Evolutionary conservation across 768 basidiomycete species (phyloP).

Genomic region (Lactifluus piperatus): DNA sequence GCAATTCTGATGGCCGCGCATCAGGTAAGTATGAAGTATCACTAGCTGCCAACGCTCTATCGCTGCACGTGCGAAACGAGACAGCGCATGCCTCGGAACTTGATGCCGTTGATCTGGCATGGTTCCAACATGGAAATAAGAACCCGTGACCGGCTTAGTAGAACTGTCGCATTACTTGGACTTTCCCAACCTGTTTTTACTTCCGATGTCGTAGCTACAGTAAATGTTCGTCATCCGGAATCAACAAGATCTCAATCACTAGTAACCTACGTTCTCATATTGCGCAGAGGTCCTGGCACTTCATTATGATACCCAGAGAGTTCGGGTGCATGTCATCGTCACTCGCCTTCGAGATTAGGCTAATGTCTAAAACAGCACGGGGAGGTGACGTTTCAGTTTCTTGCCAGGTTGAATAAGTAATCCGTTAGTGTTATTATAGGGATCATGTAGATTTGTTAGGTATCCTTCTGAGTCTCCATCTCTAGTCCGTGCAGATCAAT

Average conservation of each 20-base stretch:
- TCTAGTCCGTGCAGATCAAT: slow-evolving; percentile 85
- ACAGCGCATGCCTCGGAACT: slow-evolving; percentile 20
- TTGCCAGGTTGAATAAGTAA: not conserved
- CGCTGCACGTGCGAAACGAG: slow-evolving; percentile 2
- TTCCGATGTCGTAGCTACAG: not conserved
- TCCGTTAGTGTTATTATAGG: not conserved
- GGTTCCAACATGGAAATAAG: slow-evolving; percentile 24
- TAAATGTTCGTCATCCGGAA: not conserved
- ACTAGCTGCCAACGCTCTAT: slow-evolving; percentile 27
- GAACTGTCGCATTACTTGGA: too few relatives aligned
- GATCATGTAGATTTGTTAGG: slow-evolving; percentile 1
- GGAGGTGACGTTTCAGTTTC: not conserved
- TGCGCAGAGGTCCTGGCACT: not conserved
- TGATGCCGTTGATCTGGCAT: slow-evolving; percentile 28
- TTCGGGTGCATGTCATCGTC: not conserved
- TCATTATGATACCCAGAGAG: not conserved
- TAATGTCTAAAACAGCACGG: not conserved
- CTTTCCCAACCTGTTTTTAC: not conserved
- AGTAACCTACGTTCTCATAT: not conserved
- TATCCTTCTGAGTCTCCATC: slow-evolving; percentile 39
- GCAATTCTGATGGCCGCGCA: not conserved
- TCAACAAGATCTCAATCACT: not conserved
- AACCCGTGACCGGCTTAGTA: not conserved
- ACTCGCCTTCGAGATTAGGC: not conserved
- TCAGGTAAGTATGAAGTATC: slow-evolving; percentile 27